phyloP scores from a whole-genome alignment of 371 early-diverging fungal genomes.

The Modicella reniformis region DNA sequence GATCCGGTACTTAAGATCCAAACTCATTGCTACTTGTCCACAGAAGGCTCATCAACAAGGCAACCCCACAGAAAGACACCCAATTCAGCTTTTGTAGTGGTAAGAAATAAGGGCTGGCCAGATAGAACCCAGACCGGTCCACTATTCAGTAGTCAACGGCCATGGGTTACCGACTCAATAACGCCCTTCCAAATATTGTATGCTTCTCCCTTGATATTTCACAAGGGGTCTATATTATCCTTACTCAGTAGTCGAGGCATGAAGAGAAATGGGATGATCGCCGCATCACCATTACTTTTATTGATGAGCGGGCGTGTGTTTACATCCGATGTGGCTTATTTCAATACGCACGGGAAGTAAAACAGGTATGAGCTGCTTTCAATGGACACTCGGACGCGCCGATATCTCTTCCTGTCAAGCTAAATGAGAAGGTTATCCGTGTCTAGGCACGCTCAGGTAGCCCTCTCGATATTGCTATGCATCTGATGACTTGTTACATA shows the following conservation, averaged over 20 bases:
- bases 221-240: slow-evolving; percentile 51
- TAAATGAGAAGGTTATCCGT: no score
- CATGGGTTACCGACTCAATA: slow-evolving; percentile 29
- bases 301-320: not conserved
- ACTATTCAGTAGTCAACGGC: slow-evolving; percentile 28
- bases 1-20: not conserved
- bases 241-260: slow-evolving; percentile 54
- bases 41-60: not conserved
- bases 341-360: no score
- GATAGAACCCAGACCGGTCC: slow-evolving; percentile 26
- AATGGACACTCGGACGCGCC: no score
- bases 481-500: not conserved
- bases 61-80: no score
- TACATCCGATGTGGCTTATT: no score
- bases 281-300: not conserved
- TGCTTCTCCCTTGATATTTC: slow-evolving; percentile 35
- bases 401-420: no score
- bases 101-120: slow-evolving; percentile 25
- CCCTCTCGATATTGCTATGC: no score
- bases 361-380: no score
- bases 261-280: slow-evolving; percentile 16
- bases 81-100: not conserved
- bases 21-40: not conserved
- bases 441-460: no score
- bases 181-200: slow-evolving; percentile 46